Evolutionary conservation across 73 alveolate genomes (phyloP), one percentile per base, ranked within the genome.

Genomic region (Paramecium tetraurelia): DNA sequence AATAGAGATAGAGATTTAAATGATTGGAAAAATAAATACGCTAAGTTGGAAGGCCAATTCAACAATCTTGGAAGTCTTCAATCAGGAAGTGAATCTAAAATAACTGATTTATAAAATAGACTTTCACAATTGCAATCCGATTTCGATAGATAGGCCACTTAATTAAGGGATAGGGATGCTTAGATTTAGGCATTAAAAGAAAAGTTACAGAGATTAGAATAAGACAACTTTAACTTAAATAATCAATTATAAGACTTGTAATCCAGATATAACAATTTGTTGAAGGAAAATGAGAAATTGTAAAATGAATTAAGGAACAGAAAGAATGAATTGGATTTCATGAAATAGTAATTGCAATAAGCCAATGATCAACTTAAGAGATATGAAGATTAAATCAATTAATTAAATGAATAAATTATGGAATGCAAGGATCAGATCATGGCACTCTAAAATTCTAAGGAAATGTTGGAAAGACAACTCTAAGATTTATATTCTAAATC

Each of bases 1-100:
- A 75, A 35, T 75, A 75, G 59, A 75, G 87, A 75, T 38, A 80
- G 90, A 80, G 90, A 80, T 46, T 44, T 80, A 10, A 46, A 80
- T 43, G 90, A 80, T 21, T 80, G 90, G 90, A 80, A 44, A 36
- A 80, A 80, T 21, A 80, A 48, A 24, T 80, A 80, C 46, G 43
- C 76, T 24, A 48, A 27, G 10, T 80, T 80, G 16, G 90, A 80
- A 48, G 87, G 87, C 16, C n/a, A 75, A 75, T 75, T 75, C 20
- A 75, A 75, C 21, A 75, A 75, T 75, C 59, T 75, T 29, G 69
- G 87, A 29, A 75, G 69, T 75, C 59, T 38, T 35, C 35, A 41
- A 38, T 75, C 87, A 35, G 58, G 68, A 75, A 38, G 21, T 75
- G 87, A 75, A 75, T 75, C 87, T 21, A 75, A 75, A 41, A 75